These are phyloP conservation scores for Rhizophora apiculata DNA, from an alignment of 345 rosid genomes.

Conservation along the genomic window DNA sequence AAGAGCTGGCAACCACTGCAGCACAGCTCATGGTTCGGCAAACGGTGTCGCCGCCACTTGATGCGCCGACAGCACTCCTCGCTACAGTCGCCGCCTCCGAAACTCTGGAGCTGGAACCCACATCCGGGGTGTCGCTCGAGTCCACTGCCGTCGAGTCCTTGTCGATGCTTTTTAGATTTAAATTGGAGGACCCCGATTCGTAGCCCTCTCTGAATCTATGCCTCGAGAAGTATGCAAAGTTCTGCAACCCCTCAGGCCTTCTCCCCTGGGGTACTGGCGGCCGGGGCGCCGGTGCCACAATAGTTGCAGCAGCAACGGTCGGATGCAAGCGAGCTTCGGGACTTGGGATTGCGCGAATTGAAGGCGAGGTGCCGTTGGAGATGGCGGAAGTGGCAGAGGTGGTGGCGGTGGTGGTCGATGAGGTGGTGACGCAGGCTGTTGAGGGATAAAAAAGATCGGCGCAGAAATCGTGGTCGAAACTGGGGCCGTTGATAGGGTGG, in stretches of 20 bases:
- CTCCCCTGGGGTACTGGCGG: constrained; percentile 49
- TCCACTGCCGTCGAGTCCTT: constrained; percentile 62
- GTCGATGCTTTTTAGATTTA: constrained; percentile 34
- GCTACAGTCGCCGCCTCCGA: constrained; percentile 32
- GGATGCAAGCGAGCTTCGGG: constrained; percentile 15
- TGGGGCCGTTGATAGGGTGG: constrained; percentile 48
- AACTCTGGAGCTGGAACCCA: constrained; percentile 32
- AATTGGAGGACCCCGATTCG: constrained; percentile 45
- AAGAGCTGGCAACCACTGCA: constrained; percentile 25
- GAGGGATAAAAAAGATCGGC: constrained; percentile 48
- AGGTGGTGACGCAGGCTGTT: constrained; percentile 34
- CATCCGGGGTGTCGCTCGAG: constrained; percentile 51
- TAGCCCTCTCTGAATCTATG: constrained; percentile 26
- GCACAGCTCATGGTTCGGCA: constrained; percentile 28
- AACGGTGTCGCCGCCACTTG: constrained; percentile 26
- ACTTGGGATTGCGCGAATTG: constrained; percentile 17
- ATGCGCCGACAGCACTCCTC: constrained; percentile 24
- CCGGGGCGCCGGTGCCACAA: constrained; percentile 23
- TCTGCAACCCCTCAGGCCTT: constrained; percentile 38
- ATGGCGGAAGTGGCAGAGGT: constrained; percentile 1
- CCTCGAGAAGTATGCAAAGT: constrained; percentile 61
- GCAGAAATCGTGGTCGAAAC: constrained; percentile 63
- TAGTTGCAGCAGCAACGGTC: not conserved
- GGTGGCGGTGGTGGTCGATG: constrained; percentile 9
- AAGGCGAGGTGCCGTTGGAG: not conserved